These are phyloP conservation scores for Cryphonectria nitschkei DNA, from an alignment of 2,329 filamentous ascomycete genomes.

Conservation along the genomic window DNA sequence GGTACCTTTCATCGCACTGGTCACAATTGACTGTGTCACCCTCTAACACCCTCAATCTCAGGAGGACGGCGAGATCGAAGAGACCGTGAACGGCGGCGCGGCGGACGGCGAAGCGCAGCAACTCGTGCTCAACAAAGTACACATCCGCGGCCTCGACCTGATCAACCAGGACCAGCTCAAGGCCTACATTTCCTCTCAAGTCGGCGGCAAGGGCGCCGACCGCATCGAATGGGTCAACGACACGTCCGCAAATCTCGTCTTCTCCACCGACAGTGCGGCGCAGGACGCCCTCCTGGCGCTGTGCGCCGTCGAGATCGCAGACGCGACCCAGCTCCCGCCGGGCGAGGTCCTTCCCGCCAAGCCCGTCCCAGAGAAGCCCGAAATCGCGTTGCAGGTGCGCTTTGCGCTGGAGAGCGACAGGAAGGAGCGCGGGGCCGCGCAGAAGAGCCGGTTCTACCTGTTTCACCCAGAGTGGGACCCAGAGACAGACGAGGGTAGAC, in stretches of 20 bases:
- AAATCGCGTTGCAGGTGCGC: slow-evolving; percentile 71
- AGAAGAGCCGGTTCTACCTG: slow-evolving; percentile 88
- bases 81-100: slow-evolving; percentile 33
- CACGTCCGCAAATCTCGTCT: slow-evolving; percentile 84
- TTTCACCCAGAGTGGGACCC: slow-evolving; percentile 89
- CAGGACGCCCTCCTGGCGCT: slow-evolving; percentile 60
- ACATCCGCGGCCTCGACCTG: slow-evolving; percentile 81
- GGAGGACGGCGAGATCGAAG: slow-evolving; percentile 48
- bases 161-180: slow-evolving; percentile 81
- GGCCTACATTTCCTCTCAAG: slow-evolving; percentile 73
- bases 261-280: slow-evolving; percentile 58
- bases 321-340: slow-evolving; percentile 58
- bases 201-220: slow-evolving; percentile 55
- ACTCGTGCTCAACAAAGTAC: slow-evolving; percentile 66
- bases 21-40: no score
- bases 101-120: slow-evolving; percentile 31
- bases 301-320: slow-evolving; percentile 54
- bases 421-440: slow-evolving; percentile 78
- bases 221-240: slow-evolving; percentile 95
- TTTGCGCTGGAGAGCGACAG: slow-evolving; percentile 75
- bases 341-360: slow-evolving; percentile 73
- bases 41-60: slow-evolving; percentile 31
- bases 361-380: slow-evolving; percentile 66
- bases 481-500: slow-evolving; percentile 55
- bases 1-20: slow-evolving; percentile 29